These are phyloP conservation scores for Psophocarpus tetragonolobus DNA, from an alignment of 306 rosid genomes.

Conservation along the genomic window DNA sequence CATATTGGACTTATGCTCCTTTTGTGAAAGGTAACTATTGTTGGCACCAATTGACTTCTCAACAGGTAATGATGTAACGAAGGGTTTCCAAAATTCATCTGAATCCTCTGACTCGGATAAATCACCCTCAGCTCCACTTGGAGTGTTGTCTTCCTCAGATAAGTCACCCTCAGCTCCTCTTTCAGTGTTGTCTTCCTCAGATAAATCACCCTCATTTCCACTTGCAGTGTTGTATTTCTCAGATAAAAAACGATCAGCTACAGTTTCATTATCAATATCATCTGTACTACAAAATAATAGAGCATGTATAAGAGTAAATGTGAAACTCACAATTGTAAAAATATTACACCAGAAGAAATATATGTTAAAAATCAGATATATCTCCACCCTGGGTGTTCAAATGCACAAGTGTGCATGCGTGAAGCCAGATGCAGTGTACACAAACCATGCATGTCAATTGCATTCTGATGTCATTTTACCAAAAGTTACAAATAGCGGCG, in stretches of 20 bases:
- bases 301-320: neutral
- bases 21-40: neutral
- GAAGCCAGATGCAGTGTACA: neutral
- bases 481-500: neutral
- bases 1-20: neutral
- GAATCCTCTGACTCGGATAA: neutral
- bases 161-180: neutral
- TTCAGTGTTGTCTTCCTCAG: neutral
- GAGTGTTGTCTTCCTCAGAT: neutral
- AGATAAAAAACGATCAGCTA: neutral
- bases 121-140: neutral
- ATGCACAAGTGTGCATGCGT: neutral
- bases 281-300: neutral
- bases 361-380: neutral
- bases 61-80: neutral
- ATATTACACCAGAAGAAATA: neutral
- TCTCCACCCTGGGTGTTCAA: neutral
- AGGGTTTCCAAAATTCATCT: conserved; percentile 7
- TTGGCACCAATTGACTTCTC: neutral
- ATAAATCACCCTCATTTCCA: neutral
- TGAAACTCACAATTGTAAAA: neutral
- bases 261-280: neutral
- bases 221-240: neutral
- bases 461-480: neutral
- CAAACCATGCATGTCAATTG: neutral